Conservation (phyloP, 1,139 yeast genomes). For the Suhomyces coccinellae region DNA sequence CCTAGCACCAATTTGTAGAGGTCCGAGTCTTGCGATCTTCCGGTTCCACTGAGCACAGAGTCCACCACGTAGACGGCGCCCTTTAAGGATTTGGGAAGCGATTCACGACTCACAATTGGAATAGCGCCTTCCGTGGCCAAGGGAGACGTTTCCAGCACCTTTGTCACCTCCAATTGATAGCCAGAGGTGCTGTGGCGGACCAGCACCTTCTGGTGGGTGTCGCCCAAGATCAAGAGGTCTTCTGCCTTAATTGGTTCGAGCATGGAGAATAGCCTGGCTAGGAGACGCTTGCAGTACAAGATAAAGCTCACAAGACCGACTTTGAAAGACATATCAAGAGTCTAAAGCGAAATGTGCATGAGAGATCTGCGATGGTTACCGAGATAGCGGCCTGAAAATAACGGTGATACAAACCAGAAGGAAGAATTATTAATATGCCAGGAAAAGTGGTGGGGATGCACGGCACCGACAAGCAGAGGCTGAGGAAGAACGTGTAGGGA, state of each 20-base stretch:
- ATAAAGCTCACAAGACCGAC: conserved; percentile 7
- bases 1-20: conserved; percentile 42
- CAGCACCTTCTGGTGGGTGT: conserved; percentile 6
- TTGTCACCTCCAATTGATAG: conserved; percentile 1
- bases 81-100: conserved; percentile 4
- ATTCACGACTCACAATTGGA: not conserved
- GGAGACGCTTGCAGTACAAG: conserved; percentile 4
- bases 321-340: not conserved
- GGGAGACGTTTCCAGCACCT: not conserved
- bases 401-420: not conserved
- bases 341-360: no score
- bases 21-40: conserved; percentile 40
- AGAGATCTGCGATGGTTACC: not conserved
- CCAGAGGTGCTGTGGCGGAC: conserved; percentile 1
- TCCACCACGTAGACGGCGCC: conserved; percentile 38
- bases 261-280: conserved; percentile 2
- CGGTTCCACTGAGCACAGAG: conserved; percentile 59
- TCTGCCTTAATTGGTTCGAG: conserved; percentile 1
- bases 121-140: not conserved
- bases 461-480: not conserved
- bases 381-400: not conserved
- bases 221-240: conserved; percentile 5
- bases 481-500: not conserved
- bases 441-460: not conserved
- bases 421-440: no score